A percentile compares a stretch with the other conserved stretches of the same genome.
These are phyloP conservation scores for Sphaerulina musiva DNA, from an alignment of 2,329 filamentous ascomycete genomes.

Conservation along the genomic window DNA sequence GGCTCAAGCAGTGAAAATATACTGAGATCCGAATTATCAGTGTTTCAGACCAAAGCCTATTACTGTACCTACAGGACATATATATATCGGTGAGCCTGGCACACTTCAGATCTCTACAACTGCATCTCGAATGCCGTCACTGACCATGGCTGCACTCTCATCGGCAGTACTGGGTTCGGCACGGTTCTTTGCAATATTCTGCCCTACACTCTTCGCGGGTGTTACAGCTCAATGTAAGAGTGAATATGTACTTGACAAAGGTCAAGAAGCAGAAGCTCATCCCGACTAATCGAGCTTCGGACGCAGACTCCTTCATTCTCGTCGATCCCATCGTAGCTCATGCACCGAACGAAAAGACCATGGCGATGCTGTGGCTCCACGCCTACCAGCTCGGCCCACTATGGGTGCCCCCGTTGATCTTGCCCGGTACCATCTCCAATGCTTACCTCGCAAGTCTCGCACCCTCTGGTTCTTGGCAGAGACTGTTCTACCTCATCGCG, in stretches of 20 bases:
- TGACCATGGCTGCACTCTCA: background rate
- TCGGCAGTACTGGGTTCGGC: background rate
- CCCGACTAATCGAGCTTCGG: background rate
- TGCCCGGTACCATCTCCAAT: slow-evolving; percentile 33
- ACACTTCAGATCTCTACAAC: background rate
- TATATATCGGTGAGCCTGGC: background rate
- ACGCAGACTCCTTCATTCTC: slow-evolving; percentile 32
- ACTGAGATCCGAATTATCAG: background rate
- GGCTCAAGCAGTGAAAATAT: background rate
- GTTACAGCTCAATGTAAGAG: slow-evolving; percentile 21
- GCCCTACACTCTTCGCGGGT: slow-evolving; percentile 22
- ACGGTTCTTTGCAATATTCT: slow-evolving; percentile 25
- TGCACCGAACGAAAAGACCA: slow-evolving; percentile 30
- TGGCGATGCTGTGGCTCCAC: slow-evolving; percentile 38
- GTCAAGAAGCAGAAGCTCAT: background rate
- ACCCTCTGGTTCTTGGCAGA: background rate
- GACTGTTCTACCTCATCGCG: slow-evolving; percentile 24
- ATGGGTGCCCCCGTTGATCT: slow-evolving; percentile 36
- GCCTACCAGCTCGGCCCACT: slow-evolving; percentile 35
- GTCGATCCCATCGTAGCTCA: slow-evolving; percentile 33
- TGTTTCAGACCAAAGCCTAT: background rate
- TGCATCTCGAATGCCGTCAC: background rate
- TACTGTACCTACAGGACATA: background rate
- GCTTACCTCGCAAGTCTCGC: slow-evolving; percentile 23
- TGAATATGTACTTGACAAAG: background rate